Base-by-base conservation (phyloP, 1,139 yeast species). In the Sugiyamaella japonica region DNA sequence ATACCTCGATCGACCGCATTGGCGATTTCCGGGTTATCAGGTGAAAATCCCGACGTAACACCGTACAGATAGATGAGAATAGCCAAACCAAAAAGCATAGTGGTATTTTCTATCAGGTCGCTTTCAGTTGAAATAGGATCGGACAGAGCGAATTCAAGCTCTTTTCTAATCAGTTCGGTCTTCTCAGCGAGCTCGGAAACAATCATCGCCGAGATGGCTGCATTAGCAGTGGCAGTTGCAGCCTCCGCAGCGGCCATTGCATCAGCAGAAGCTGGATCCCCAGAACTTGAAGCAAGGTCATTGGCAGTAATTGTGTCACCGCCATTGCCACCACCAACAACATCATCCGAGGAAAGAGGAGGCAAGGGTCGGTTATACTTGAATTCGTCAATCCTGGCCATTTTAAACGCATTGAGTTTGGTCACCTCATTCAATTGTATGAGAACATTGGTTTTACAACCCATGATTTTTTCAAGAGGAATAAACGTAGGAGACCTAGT, bases 391-490 rank as follows among this genome's bases (percentile, higher is more conserved):
- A 48, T 48, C 16, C 51, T 25, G 16, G 38, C 38, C 4, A 48
- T 12, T n/a, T 48, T 48, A 15, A 48, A 25, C 15, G 51, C 51
- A 25, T 48, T 48, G 23, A 56, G 31, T 37, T 54, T 52, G n/a
- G 52, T 50, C 13, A 56, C 56, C 25, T 56, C 57, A 23, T 56
- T 52, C 32, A 56, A 40, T 39, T 56, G 59, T 7, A 47, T 23
- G 10, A 56, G 47, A 12, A 56, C 57, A 3, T 37, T 39, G 6
- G 50, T 38, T 12, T 41, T 31, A 48, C 59, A 56, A 12, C 59
- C 59, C 59, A 56, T 56, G 4, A 56, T 46, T 29, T 54, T 36
- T n/a, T 54, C 51, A 37, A 56, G 50, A 12, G 56, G 55, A 10
- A 56, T 16, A 13, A 52, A 42, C 20, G 36, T 41, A 12, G 32